Base-by-base conservation (phyloP, 2,329 filamentous ascomycete species). In the Aureobasidium lini region DNA sequence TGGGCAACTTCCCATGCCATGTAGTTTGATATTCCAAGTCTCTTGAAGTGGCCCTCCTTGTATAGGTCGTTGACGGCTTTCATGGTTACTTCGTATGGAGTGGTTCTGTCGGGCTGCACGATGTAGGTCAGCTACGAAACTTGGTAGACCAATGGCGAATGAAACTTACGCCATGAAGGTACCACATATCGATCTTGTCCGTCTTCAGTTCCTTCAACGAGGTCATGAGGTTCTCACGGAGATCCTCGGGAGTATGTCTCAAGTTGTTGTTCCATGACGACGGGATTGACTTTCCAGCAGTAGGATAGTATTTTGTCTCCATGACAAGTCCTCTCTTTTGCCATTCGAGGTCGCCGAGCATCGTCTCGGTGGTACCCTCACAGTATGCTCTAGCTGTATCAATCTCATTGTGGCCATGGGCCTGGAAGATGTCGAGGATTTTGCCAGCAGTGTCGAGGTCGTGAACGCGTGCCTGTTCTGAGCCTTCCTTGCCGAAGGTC, bases 1-100 rank as follows among this genome's bases (percentile, higher is more conserved):
- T 76, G 69, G 0, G 76, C 76, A 0, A 81, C 76, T 62, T 81
- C 77, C 70, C 73, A 76, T 0, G 75, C 66, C 65, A 70, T 68
- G 62, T 72, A 80, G 63, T 81, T 81, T 59, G 71, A 74, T 42
- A 81, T 67, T 0, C 76, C 78, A 36, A 77, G 73, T 1, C 71
- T 66, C n/a, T 67, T 66, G 64, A 81, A 79, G 29, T 71, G 70
- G 0, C 79, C 79, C 50, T 77, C 72, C 28, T 74, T 63, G 66
- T 78, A 68, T 1, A 81, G 69, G 4, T 73, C 66, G 63, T 82
- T 72, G 36, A 81, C 74, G 29, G 71, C 77, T 6, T 69, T 66
- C n/a, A 81, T 68, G 1, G 79, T 80, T 5, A 75, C 73, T 52
- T 76, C 74, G 53, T 75, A 72, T 0, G 79, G 76, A 1, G 72